phyloP scores from a whole-genome alignment of 2,329 filamentous ascomycete species.

The Alternaria brassicae region DNA sequence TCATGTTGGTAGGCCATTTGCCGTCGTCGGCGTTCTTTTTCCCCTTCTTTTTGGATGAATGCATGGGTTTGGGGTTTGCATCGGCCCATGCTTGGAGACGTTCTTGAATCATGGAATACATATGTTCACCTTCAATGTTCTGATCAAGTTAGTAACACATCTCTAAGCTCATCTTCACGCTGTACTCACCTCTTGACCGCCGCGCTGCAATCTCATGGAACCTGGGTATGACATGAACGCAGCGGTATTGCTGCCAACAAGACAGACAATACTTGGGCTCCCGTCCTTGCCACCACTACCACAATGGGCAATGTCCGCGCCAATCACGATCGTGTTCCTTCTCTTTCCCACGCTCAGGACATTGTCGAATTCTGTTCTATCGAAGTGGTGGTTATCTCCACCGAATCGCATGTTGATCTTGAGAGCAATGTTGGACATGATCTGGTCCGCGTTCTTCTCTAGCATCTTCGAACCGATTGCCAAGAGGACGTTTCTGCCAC shows the following conservation, averaged over 20 bases:
- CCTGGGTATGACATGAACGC: slow-evolving; percentile 36
- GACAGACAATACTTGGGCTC: not conserved
- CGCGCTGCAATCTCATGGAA: slow-evolving; percentile 38
- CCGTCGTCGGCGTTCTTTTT: too few relatives aligned
- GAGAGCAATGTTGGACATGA: not conserved
- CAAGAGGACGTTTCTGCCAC: too few relatives aligned
- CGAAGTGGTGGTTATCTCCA: not conserved
- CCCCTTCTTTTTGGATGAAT: too few relatives aligned
- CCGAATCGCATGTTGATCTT: not conserved
- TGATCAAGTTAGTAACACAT: too few relatives aligned
- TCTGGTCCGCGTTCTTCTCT: too few relatives aligned
- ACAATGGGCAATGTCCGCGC: not conserved
- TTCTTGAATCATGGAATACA: too few relatives aligned
- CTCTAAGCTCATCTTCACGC: too few relatives aligned
- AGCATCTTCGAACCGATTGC: too few relatives aligned
- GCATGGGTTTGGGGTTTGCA: too few relatives aligned
- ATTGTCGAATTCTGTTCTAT: not conserved
- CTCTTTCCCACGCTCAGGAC: not conserved
- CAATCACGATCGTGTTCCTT: not conserved
- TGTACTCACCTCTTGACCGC: slow-evolving; percentile 27
- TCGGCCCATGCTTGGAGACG: too few relatives aligned
- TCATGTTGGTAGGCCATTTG: too few relatives aligned
- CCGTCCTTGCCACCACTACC: not conserved
- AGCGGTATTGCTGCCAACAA: not conserved
- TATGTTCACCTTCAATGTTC: too few relatives aligned